A percentile compares a stretch with the other conserved stretches of the same genome.
Evolutionary conservation across 2,329 filamentous ascomycete species (phyloP).

Genomic region (Pyrenophora tritici-repentis): DNA sequence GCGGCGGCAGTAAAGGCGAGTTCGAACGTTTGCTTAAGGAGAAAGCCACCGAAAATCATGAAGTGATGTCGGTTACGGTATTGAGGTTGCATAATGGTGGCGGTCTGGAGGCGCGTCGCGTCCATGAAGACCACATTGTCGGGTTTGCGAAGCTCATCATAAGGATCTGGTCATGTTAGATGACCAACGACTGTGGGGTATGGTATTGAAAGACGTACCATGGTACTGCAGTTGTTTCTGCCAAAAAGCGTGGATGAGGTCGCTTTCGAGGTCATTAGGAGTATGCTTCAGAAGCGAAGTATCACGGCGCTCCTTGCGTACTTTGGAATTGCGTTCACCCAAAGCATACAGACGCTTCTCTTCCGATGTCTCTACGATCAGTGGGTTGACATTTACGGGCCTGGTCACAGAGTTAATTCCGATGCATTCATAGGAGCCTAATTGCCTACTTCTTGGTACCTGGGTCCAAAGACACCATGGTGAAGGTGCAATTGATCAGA

Average conservation of each 20-base stretch:
- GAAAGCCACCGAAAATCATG: slow-evolving; percentile 79
- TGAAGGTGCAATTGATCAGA: slow-evolving; percentile 73
- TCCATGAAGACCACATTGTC: slow-evolving; percentile 66
- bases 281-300: slow-evolving; percentile 67
- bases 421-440: background rate
- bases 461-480: slow-evolving; percentile 76
- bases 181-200: background rate
- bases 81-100: slow-evolving; percentile 77
- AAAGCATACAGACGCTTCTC: slow-evolving; percentile 67
- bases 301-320: slow-evolving; percentile 67
- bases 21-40: slow-evolving; percentile 76
- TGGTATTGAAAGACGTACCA: slow-evolving; percentile 42
- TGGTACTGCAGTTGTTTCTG: slow-evolving; percentile 68
- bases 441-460: slow-evolving; percentile 63
- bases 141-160: slow-evolving; percentile 59
- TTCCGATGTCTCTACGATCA: slow-evolving; percentile 66
- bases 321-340: slow-evolving; percentile 68
- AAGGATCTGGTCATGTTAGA: slow-evolving; percentile 53
- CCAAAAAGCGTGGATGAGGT: slow-evolving; percentile 76
- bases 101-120: slow-evolving; percentile 65
- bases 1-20: slow-evolving; percentile 76
- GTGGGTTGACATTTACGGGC: slow-evolving; percentile 65
- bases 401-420: slow-evolving; percentile 34
- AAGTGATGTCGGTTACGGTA: slow-evolving; percentile 72
- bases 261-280: slow-evolving; percentile 72